phyloP scores from a whole-genome alignment of 176 grass and related monocot species.

The Bromus sterilis region DNA sequence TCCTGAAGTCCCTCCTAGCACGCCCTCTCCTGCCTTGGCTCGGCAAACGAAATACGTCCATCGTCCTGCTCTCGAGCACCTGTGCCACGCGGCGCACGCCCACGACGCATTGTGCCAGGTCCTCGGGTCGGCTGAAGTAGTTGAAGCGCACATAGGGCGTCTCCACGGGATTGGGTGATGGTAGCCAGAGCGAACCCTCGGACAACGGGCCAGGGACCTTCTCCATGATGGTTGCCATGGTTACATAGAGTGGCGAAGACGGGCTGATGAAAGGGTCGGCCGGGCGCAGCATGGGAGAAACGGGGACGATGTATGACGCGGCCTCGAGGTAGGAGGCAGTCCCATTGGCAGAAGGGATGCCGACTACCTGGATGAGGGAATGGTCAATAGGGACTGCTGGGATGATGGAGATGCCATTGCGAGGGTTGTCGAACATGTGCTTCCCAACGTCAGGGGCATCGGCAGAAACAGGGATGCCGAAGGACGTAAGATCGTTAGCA shows the following conservation, averaged over 20 bases:
- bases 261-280: slow-evolving; percentile 21
- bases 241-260: slow-evolving; percentile 48
- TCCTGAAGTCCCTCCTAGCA: slow-evolving; percentile 51
- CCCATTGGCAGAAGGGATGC: slow-evolving; percentile 50
- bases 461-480: slow-evolving; percentile 55
- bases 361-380: slow-evolving; percentile 87
- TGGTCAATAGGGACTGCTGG: slow-evolving; percentile 64
- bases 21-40: slow-evolving; percentile 25
- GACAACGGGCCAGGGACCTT: slow-evolving; percentile 69
- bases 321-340: slow-evolving; percentile 65
- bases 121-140: slow-evolving; percentile 57
- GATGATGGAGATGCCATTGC: slow-evolving; percentile 73
- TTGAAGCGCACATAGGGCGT: slow-evolving; percentile 66
- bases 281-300: slow-evolving; percentile 28
- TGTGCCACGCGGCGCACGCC: slow-evolving; percentile 55
- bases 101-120: slow-evolving; percentile 45
- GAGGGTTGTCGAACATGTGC: slow-evolving; percentile 81
- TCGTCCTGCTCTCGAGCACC: slow-evolving; percentile 50
- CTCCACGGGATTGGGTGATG: slow-evolving; percentile 49
- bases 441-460: slow-evolving; percentile 50
- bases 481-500: slow-evolving; percentile 43
- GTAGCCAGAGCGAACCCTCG: slow-evolving; percentile 58
- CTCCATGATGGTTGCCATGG: slow-evolving; percentile 64
- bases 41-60: slow-evolving; percentile 45
- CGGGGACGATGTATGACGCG: slow-evolving; percentile 62